Base-by-base conservation (phyloP, 257 asterid genomes). In the Rehmannia glutinosa region DNA sequence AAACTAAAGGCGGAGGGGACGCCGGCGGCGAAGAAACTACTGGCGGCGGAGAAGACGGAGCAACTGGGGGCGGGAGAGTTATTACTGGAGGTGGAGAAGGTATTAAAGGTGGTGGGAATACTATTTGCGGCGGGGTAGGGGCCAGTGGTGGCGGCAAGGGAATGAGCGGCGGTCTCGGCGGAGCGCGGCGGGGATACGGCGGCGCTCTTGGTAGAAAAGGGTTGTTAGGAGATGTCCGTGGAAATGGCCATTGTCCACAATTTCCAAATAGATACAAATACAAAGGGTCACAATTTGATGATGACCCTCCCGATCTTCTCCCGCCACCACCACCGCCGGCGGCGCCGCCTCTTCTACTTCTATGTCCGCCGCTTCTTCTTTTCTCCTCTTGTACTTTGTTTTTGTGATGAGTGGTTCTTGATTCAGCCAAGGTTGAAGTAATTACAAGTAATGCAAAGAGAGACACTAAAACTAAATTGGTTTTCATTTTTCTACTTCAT, bases 161-260 rank as follows among this genome's bases (percentile, higher is more conserved):
- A 21, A 77, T 53, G 8, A 47, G 58, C 0, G 80, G 81, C 62
- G 72, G 69, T 12, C 30, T 2, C 0, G 80, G 79, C 8, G 88
- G 82, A 19, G 73, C 0, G 13, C 71, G 84, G 57, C 79, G 79
- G 42, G 73, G 83, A 0, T 80, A 25, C 7, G 83, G 73, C 64
- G 72, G 71, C 0, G 64, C 39, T 17, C 80, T 47, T 7, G 75
- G 84, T 8, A 36, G 64, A 11, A 84, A 84, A 0, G 87, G 90
- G 67, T 81, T 84, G 47, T 52, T 58, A 0, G 82, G 75, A 0
- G 83, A 75, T 63, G 33, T 38, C 5, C 77, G 81, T 0, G 68
- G 51, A 25, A 84, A 84, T 1, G 90, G 85, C 85, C 85, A 84
- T 51, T 65, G 83, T 8, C 85, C 85, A 59, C 90, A 84, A 52